These are phyloP conservation scores for Sistotremastrum niveocremeum DNA, from an alignment of 768 basidiomycete species.

Conservation along the genomic window DNA sequence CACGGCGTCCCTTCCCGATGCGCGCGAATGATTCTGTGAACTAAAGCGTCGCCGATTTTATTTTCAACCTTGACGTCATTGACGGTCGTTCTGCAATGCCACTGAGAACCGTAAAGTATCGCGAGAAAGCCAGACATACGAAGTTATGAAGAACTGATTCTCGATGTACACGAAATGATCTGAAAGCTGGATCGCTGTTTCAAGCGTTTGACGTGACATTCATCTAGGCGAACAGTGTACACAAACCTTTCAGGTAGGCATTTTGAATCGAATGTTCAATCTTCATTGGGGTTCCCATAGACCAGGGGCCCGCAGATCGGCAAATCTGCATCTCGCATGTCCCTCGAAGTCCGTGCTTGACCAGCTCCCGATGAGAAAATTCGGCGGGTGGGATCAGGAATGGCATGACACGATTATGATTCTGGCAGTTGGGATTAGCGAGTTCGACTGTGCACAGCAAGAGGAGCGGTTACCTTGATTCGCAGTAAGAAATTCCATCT, in stretches of 20 bases:
- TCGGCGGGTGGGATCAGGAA: slow-evolving; percentile 90
- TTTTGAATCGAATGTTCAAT: slow-evolving; percentile 91
- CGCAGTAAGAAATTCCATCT: slow-evolving; percentile 93
- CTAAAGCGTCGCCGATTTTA: slow-evolving; percentile 86
- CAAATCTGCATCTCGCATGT: slow-evolving; percentile 97
- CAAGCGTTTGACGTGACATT: neutral
- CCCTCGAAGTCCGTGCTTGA: slow-evolving; percentile 72
- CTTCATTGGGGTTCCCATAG: slow-evolving; percentile 74
- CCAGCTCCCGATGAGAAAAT: slow-evolving; percentile 69
- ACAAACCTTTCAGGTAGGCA: slow-evolving; percentile 77
- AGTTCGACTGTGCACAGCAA: neutral
- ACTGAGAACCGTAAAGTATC: slow-evolving; percentile 2
- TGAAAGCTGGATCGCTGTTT: slow-evolving; percentile 74
- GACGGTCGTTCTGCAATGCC: slow-evolving; percentile 49
- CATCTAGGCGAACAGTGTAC: neutral
- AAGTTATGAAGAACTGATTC: slow-evolving; percentile 85
- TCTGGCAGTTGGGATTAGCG: slow-evolving; percentile 29
- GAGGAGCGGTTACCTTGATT: slow-evolving; percentile 55
- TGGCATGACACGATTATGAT: slow-evolving; percentile 85
- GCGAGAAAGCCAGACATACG: slow-evolving; percentile 34
- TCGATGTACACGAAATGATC: slow-evolving; percentile 99
- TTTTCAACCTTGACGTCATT: slow-evolving; percentile 85
- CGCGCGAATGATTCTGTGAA: slow-evolving; percentile 81
- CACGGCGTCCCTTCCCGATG: slow-evolving; percentile 69
- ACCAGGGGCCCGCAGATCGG: slow-evolving; percentile 93